Evolutionary conservation across 163 green algal genomes (phyloP).

Genomic region (Scenedesmus sp.): DNA sequence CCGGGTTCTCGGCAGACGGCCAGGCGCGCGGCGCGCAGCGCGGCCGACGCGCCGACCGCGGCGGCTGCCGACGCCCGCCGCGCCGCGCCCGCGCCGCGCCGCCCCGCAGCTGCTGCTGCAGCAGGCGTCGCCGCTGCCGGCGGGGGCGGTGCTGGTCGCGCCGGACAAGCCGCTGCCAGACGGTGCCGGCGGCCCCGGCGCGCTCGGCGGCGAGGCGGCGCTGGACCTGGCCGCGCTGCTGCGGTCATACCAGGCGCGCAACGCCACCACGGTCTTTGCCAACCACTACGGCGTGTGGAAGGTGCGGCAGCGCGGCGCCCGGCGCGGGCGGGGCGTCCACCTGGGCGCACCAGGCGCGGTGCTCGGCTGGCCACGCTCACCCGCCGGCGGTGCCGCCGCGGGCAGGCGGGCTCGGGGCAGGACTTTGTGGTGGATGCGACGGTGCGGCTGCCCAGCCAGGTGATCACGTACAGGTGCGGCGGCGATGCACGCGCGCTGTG

Average conservation of each 20-base stretch:
- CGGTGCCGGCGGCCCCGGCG: not conserved
- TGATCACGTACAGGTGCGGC: constrained; percentile 63
- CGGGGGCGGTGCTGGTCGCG: not conserved
- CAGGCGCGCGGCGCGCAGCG: not conserved
- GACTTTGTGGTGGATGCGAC: constrained; percentile 50
- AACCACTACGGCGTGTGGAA: constrained; percentile 61
- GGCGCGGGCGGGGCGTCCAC: no score
- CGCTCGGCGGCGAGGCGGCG: constrained; percentile 3
- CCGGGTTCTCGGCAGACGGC: constrained; percentile 39
- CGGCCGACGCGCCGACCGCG: constrained; percentile 3
- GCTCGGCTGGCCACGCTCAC: no score
- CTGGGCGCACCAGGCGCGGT: no score
- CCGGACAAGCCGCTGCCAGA: constrained; percentile 27
- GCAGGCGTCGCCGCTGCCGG: constrained; percentile 9
- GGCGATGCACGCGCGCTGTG: no score
- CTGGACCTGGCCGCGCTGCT: constrained; percentile 42
- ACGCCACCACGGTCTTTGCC: constrained; percentile 53
- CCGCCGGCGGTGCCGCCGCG: no score
- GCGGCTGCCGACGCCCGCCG: not conserved
- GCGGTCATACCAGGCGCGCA: constrained; percentile 46
- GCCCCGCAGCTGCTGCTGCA: constrained; percentile 17
- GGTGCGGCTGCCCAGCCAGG: constrained; percentile 60
- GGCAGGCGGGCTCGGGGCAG: constrained; percentile 45
- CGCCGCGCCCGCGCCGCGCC: not conserved
- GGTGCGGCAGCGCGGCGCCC: no score